A percentile compares a stretch with the other conserved stretches of the same genome.
These are phyloP conservation scores for Cryomyces minteri DNA, from an alignment of 495 filamentous ascomycete species.

Conservation along the genomic window DNA sequence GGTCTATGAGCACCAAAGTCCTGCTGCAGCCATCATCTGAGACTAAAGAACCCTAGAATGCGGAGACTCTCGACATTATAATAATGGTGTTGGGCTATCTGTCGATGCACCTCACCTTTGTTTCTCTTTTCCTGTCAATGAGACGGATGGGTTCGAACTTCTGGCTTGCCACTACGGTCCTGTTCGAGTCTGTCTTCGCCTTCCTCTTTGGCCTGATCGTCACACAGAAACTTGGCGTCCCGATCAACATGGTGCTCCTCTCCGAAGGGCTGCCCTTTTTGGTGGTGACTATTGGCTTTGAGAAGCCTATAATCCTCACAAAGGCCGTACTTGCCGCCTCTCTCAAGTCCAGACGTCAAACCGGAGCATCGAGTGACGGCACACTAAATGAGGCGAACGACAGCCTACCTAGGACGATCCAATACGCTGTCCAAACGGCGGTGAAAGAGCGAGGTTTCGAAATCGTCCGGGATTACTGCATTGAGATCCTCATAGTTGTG, in stretches of 20 bases:
- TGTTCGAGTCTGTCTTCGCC: constrained; percentile 82
- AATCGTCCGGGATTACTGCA: constrained; percentile 81
- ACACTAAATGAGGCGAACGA: constrained; percentile 24
- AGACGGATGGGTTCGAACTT: constrained; percentile 88
- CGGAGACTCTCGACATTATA: constrained; percentile 87
- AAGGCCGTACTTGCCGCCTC: constrained; percentile 85
- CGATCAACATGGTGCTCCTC: constrained; percentile 81
- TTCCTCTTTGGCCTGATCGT: constrained; percentile 90
- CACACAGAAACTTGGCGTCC: constrained; percentile 80
- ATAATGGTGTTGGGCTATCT: constrained; percentile 97
- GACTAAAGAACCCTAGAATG: constrained; percentile 36
- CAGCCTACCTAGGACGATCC: constrained; percentile 36
- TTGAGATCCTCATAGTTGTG: constrained; percentile 73
- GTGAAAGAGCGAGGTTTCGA: constrained; percentile 83
- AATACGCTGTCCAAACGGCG: constrained; percentile 69
- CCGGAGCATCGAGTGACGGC: constrained; percentile 21
- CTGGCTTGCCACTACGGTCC: constrained; percentile 79
- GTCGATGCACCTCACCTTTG: constrained; percentile 95
- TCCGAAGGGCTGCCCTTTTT: constrained; percentile 97
- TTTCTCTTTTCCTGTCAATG: constrained; percentile 96
- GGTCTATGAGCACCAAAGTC: neutral
- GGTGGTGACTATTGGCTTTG: constrained; percentile 94
- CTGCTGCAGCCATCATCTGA: neutral
- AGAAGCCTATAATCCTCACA: constrained; percentile 93
- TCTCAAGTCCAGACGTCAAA: constrained; percentile 44